Conservation (phyloP, 805 yeast species). For the Pichia rugopelliculosa region DNA sequence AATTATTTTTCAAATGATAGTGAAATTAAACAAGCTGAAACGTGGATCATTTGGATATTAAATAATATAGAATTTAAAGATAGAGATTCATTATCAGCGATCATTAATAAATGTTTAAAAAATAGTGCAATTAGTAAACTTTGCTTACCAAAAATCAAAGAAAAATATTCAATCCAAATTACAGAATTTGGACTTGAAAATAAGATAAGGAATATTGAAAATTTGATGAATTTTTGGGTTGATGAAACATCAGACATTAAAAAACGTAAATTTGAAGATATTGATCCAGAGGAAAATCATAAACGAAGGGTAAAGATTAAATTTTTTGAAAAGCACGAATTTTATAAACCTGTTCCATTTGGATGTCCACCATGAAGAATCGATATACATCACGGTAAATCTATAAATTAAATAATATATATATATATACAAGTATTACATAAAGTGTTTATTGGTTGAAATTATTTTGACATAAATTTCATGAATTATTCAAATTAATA, state of each 20-base stretch:
- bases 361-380: slow-evolving; percentile 29
- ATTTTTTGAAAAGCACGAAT: slow-evolving; percentile 27
- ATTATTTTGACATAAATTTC: too few relatives aligned
- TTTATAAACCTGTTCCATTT: slow-evolving; percentile 52
- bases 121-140: slow-evolving; percentile 4
- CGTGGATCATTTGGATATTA: slow-evolving; percentile 12
- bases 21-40: slow-evolving; percentile 6
- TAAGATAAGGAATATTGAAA: slow-evolving; percentile 14
- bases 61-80: slow-evolving; percentile 14
- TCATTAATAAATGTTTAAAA: slow-evolving; percentile 10
- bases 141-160: slow-evolving; percentile 1
- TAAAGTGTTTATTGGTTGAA: too few relatives aligned
- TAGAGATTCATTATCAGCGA: slow-evolving; percentile 7
- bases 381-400: neutral
- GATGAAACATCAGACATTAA: slow-evolving; percentile 7
- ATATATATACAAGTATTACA: neutral
- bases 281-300: neutral
- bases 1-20: slow-evolving; percentile 5
- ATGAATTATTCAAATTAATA: too few relatives aligned
- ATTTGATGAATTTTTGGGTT: slow-evolving; percentile 19
- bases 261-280: slow-evolving; percentile 6
- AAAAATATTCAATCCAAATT: neutral
- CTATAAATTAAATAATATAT: neutral
- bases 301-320: neutral
- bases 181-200: slow-evolving; percentile 2